A percentile compares a stretch with the other conserved stretches of the same genome.
phyloP scores from a whole-genome alignment of 331 rosid species.

The Dryas integrifolia region DNA sequence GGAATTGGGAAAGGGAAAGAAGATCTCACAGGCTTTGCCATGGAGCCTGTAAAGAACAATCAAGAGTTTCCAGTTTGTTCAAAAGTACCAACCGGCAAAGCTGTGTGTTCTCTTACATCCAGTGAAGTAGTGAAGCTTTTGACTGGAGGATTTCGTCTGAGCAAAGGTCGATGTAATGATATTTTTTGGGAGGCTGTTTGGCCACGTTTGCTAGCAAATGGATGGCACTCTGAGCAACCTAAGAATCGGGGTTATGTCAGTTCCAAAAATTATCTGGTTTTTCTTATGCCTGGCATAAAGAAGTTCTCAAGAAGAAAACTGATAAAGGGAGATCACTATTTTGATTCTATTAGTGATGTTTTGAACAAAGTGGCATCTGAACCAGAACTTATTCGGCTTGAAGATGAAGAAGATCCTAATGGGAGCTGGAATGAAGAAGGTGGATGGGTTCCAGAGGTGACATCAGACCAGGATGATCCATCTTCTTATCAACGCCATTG shows the following conservation, averaged over 20 bases:
- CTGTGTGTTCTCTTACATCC: constrained; percentile 61
- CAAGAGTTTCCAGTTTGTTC: constrained; percentile 34
- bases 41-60: constrained; percentile 50
- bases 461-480: constrained; percentile 44
- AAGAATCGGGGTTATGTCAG: constrained; percentile 49
- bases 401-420: constrained; percentile 43
- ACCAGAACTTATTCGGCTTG: constrained; percentile 69
- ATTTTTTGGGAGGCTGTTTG: constrained; percentile 91
- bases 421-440: constrained; percentile 38
- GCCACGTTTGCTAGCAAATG: constrained; percentile 85
- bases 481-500: constrained; percentile 44
- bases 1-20: constrained; percentile 65
- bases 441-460: constrained; percentile 37
- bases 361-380: constrained; percentile 70
- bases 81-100: constrained; percentile 41
- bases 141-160: constrained; percentile 59
- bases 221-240: constrained; percentile 89
- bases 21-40: constrained; percentile 57
- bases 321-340: constrained; percentile 71
- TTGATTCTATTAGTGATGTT: constrained; percentile 70
- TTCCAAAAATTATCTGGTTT: constrained; percentile 52
- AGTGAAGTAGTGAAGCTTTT: constrained; percentile 53
- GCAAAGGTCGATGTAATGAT: constrained; percentile 61
- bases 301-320: constrained; percentile 69
- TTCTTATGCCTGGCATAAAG: constrained; percentile 71